A percentile compares a stretch with the other conserved stretches of the same genome.
These are phyloP conservation scores for Monsonia emarginata DNA, from an alignment of 441 rosid genomes.

Conservation along the genomic window DNA sequence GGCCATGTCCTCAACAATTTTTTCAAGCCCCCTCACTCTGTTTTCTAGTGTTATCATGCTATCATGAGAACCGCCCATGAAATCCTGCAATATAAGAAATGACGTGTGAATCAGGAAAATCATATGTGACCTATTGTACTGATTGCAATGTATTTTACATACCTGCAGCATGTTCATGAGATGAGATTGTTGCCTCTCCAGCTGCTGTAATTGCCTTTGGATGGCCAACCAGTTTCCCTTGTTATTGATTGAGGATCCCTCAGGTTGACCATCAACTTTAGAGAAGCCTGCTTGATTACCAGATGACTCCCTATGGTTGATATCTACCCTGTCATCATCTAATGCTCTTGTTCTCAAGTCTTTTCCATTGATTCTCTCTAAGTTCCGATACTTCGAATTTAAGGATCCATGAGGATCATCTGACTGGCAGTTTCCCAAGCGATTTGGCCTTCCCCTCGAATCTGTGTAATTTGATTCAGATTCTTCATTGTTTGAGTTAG, in stretches of 20 bases:
- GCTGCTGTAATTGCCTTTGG: constrained; percentile 82
- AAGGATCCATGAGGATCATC: constrained; percentile 41
- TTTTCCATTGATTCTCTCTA: constrained; percentile 47
- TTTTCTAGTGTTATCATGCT: constrained; percentile 86
- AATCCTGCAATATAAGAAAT: constrained; percentile 47
- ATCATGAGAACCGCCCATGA: constrained; percentile 95
- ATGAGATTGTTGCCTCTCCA: constrained; percentile 89
- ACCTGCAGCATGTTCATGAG: constrained; percentile 97
- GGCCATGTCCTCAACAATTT: constrained; percentile 91
- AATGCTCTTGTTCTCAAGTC: constrained; percentile 45
- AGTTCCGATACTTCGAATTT: constrained; percentile 30
- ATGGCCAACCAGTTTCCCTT: constrained; percentile 89
- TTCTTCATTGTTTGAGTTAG: constrained; percentile 49
- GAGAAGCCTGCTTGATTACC: constrained; percentile 42
- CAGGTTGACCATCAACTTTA: constrained; percentile 58
- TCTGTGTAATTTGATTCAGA: constrained; percentile 39
- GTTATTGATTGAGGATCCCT: constrained; percentile 57
- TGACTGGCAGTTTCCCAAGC: constrained; percentile 35
- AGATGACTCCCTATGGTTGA: constrained; percentile 44
- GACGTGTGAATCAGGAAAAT: constrained; percentile 14
- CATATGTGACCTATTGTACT: constrained; percentile 4
- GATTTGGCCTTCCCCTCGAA: constrained; percentile 39
- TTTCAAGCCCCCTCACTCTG: constrained; percentile 93
- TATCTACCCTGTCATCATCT: constrained; percentile 43
- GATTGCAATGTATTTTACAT: constrained; percentile 15